Conservation (phyloP, 202 grass and related monocot genomes). For the Elaeis oleifera region DNA sequence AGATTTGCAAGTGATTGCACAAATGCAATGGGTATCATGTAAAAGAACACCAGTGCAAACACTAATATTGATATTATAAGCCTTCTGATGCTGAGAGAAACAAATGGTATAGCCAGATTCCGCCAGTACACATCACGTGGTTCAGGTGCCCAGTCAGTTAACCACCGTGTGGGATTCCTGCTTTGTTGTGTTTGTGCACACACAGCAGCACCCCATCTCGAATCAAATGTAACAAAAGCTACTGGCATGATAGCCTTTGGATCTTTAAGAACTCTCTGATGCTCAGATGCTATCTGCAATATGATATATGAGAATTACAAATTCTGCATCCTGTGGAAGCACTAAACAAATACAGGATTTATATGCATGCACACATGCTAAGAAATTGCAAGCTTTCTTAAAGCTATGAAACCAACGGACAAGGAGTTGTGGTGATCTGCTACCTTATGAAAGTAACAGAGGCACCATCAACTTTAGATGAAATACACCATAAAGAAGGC, state of each 20-base stretch:
- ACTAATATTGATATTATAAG: slow-evolving; percentile 69
- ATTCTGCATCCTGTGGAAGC: slow-evolving; percentile 1
- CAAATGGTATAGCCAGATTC: slow-evolving; percentile 93
- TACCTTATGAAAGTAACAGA: no score
- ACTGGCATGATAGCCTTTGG: slow-evolving; percentile 88
- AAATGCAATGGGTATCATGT: slow-evolving; percentile 95
- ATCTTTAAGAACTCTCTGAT: slow-evolving; percentile 71
- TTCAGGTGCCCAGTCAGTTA: slow-evolving; percentile 93
- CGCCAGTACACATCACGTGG: slow-evolving; percentile 92
- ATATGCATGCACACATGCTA: background rate
- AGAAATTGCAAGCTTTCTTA: no score
- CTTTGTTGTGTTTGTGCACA: slow-evolving; percentile 97
- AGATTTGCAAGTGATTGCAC: slow-evolving; percentile 99
- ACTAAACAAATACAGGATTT: slow-evolving; percentile 2
- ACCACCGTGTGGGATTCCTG: slow-evolving; percentile 80
- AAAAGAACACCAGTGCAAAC: slow-evolving; percentile 89
- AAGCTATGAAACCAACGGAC: no score
- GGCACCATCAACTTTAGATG: no score
- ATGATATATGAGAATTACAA: slow-evolving; percentile 15
- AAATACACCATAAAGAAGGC: no score
- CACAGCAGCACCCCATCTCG: slow-evolving; percentile 90
- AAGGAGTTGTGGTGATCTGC: no score
- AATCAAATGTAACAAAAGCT: slow-evolving; percentile 93
- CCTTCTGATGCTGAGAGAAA: slow-evolving; percentile 80
- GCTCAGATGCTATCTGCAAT: slow-evolving; percentile 63